Conservation (phyloP, 257 asterid genomes). For the Salvia hispanica region DNA sequence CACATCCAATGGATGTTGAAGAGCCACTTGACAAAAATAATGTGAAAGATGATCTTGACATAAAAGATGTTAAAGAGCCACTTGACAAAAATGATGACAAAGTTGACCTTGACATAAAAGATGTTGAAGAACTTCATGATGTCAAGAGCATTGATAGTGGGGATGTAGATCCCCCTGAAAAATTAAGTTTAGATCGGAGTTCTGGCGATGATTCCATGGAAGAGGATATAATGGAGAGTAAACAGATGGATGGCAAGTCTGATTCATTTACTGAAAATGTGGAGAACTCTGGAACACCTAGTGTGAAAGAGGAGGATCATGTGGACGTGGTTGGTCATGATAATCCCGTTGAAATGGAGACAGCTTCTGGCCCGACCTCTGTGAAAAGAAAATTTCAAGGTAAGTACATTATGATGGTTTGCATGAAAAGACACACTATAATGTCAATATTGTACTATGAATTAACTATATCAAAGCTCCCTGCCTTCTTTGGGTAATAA, state of each 20-base stretch:
- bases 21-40: constrained; percentile 44
- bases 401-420: constrained; percentile 23
- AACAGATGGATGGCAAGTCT: constrained; percentile 45
- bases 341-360: constrained; percentile 40
- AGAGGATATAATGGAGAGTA: constrained; percentile 62
- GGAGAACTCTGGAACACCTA: constrained; percentile 41
- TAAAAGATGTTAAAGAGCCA: constrained; percentile 53
- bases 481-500: not conserved
- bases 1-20: constrained; percentile 61
- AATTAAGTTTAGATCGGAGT: constrained; percentile 60
- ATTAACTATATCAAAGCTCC: not conserved
- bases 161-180: constrained; percentile 56
- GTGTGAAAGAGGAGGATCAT: constrained; percentile 44
- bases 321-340: constrained; percentile 66
- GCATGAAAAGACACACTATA: not conserved
- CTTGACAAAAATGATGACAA: constrained; percentile 34
- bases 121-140: constrained; percentile 49
- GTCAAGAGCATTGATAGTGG: constrained; percentile 41
- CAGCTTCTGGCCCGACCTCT: constrained; percentile 37
- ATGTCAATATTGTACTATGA: not conserved
- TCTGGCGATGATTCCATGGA: constrained; percentile 89
- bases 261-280: constrained; percentile 36
- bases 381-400: constrained; percentile 73
- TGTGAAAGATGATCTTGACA: constrained; percentile 36
- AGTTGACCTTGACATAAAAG: constrained; percentile 41